Percentiles rank a stretch among this genome's conserved stretches.
phyloP scores from a whole-genome alignment of 495 filamentous ascomycete genomes.

The Neurospora pannonica region DNA sequence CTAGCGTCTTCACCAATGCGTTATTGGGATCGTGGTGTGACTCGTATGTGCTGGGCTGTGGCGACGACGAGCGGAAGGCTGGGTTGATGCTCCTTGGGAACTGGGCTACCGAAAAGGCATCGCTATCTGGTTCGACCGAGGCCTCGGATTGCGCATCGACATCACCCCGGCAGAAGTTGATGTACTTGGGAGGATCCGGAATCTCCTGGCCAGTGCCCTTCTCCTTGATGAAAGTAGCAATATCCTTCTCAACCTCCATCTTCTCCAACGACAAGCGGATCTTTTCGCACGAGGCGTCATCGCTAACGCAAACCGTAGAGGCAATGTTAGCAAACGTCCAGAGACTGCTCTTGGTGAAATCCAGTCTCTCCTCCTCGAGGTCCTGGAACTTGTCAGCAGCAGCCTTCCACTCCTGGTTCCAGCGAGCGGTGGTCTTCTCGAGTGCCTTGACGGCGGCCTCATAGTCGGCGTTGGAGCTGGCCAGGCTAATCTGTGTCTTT shows the following conservation, averaged over 20 bases:
- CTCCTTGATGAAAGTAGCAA: conserved; percentile 80
- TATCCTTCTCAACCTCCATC: conserved; percentile 96
- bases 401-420: conserved; percentile 97
- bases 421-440: conserved; percentile 91
- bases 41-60: conserved; percentile 67
- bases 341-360: conserved; percentile 93
- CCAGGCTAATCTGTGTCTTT: conserved; percentile 93
- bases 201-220: conserved; percentile 90
- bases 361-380: conserved; percentile 91
- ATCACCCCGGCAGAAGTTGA: conserved; percentile 96
- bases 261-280: conserved; percentile 89
- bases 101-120: conserved; percentile 84
- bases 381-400: conserved; percentile 99
- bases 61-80: conserved; percentile 86
- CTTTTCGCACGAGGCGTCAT: conserved; percentile 95
- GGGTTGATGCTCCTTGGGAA: conserved; percentile 94
- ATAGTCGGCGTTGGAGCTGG: conserved; percentile 84
- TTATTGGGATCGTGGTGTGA: conserved; percentile 80
- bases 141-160: conserved; percentile 70
- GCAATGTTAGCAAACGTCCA: conserved; percentile 98
- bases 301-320: conserved; percentile 97
- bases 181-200: conserved; percentile 92
- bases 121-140: conserved; percentile 53
- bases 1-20: conserved; percentile 53
- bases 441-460: conserved; percentile 83